A percentile compares a stretch with the other conserved stretches of the same genome.
Conservation (phyloP, 768 basidiomycete genomes). For the Daedaleopsis sinensis region DNA sequence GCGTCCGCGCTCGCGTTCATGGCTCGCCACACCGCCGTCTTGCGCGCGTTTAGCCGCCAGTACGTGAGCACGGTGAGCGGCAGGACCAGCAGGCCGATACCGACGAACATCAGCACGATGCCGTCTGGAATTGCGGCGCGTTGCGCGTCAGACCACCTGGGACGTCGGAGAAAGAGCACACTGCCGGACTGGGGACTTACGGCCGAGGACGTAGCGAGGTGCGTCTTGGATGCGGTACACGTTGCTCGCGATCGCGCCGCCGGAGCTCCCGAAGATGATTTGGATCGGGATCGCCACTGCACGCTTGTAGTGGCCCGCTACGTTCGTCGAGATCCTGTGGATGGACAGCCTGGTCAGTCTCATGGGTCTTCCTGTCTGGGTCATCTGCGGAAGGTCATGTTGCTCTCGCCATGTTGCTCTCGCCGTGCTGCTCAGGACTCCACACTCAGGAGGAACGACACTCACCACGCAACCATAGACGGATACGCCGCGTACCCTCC, state of each 20-base stretch:
- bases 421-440: no score
- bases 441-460: no score
- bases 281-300: conserved; percentile 69
- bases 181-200: conserved; percentile 40
- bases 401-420: no score
- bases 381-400: not conserved
- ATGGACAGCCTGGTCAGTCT: not conserved
- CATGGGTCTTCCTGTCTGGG: no score
- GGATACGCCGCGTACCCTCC: conserved; percentile 65
- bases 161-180: no score
- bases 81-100: conserved; percentile 58
- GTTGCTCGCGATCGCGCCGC: conserved; percentile 64
- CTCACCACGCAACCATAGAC: no score
- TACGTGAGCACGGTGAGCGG: conserved; percentile 54
- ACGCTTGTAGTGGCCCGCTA: conserved; percentile 71
- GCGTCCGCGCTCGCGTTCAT: not conserved
- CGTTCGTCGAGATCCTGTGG: conserved; percentile 46
- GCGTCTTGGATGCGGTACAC: conserved; percentile 60
- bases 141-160: not conserved
- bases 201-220: conserved; percentile 63
- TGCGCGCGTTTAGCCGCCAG: conserved; percentile 54
- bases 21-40: conserved; percentile 48
- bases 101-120: conserved; percentile 68
- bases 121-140: no score
- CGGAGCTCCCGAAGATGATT: conserved; percentile 68